These are phyloP conservation scores for Fusarium drepaniforme DNA, from an alignment of 2,329 filamentous ascomycete genomes.

Conservation along the genomic window DNA sequence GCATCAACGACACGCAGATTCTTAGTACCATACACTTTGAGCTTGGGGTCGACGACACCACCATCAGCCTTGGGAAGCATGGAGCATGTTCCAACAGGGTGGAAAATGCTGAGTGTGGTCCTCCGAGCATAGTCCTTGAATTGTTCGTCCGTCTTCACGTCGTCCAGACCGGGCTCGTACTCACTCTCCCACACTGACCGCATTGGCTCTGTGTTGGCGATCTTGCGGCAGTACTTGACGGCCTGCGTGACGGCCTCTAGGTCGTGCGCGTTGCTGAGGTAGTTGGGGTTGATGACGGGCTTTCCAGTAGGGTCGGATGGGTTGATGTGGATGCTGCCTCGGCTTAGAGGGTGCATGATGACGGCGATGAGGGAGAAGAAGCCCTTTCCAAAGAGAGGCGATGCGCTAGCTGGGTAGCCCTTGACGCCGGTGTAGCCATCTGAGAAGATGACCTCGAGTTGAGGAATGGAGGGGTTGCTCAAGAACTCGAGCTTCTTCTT, in stretches of 20 bases:
- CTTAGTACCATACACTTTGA: constrained; percentile 62
- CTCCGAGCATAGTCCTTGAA: constrained; percentile 27
- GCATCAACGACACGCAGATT: constrained; percentile 56
- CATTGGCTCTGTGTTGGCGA: constrained; percentile 49
- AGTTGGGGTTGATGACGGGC: constrained; percentile 41
- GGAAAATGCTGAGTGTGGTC: constrained; percentile 44
- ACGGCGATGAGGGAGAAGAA: constrained; percentile 65
- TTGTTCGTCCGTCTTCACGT: constrained; percentile 32
- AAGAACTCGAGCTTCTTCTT: constrained; percentile 56
- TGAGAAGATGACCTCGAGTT: constrained; percentile 47
- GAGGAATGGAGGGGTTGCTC: constrained; percentile 40
- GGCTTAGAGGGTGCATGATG: constrained; percentile 69
- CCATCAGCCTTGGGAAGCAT: constrained; percentile 60
- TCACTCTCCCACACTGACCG: constrained; percentile 47
- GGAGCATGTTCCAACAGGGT: constrained; percentile 58
- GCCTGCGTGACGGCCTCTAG: constrained; percentile 48
- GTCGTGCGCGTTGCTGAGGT: constrained; percentile 44
- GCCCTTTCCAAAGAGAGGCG: constrained; percentile 37
- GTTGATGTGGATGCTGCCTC: constrained; percentile 40
- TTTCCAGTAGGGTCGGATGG: constrained; percentile 28
- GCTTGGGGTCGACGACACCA: constrained; percentile 57
- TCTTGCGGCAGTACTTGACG: constrained; percentile 48
- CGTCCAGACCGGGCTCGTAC: constrained; percentile 46
- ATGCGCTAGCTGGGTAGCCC: constrained; percentile 44
- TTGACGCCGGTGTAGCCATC: constrained; percentile 47